These are phyloP conservation scores for Leccinum subrobustum DNA, from an alignment of 1,284 basidiomycete genomes.

Conservation along the genomic window DNA sequence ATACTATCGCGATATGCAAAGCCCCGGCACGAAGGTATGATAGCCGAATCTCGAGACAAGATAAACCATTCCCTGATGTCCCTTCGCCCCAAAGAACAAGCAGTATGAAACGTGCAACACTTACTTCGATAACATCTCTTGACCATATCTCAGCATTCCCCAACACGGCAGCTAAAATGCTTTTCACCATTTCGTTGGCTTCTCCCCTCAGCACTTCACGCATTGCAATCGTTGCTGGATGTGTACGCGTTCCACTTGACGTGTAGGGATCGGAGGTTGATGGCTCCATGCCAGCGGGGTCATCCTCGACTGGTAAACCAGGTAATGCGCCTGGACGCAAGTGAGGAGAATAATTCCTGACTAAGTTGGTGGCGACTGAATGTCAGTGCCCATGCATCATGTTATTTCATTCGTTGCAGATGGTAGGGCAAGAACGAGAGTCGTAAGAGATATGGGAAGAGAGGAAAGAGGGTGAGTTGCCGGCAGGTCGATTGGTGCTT, in stretches of 20 bases:
- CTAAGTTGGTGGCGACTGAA: slow-evolving; percentile 85
- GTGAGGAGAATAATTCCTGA: slow-evolving; percentile 86
- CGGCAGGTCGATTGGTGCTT: slow-evolving; percentile 26
- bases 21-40: not conserved
- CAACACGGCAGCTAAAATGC: slow-evolving; percentile 43
- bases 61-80: not conserved
- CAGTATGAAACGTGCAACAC: slow-evolving; percentile 12
- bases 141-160: slow-evolving; percentile 38
- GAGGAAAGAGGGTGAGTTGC: slow-evolving; percentile 27
- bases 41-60: not conserved
- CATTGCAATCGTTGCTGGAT: slow-evolving; percentile 67
- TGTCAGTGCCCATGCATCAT: slow-evolving; percentile 47
- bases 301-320: slow-evolving; percentile 8
- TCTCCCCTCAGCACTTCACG: slow-evolving; percentile 55
- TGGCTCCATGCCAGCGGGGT: slow-evolving; percentile 1
- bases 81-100: not conserved
- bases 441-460: slow-evolving; percentile 21
- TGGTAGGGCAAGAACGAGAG: slow-evolving; percentile 27
- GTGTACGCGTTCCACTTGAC: slow-evolving; percentile 52
- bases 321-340: slow-evolving; percentile 49
- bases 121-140: slow-evolving; percentile 29
- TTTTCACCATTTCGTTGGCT: slow-evolving; percentile 67
- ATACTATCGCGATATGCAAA: not conserved
- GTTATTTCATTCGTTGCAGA: slow-evolving; percentile 23
- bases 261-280: slow-evolving; percentile 1